Conservation (phyloP, 2,329 filamentous ascomycete genomes). For the Ceratocystis cubensis region DNA sequence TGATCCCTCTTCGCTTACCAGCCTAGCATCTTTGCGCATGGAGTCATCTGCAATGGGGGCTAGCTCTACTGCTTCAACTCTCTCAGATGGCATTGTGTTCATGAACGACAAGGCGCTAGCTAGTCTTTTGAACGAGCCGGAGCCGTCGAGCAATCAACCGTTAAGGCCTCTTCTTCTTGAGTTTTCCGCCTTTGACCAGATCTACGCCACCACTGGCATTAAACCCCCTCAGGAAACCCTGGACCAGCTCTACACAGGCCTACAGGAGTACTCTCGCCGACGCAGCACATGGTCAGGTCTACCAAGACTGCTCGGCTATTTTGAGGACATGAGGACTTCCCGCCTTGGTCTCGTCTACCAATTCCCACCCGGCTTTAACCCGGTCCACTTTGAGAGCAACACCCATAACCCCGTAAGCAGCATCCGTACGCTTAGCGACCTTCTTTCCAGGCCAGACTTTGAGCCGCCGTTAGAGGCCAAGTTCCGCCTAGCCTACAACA, state of each 20-base stretch:
- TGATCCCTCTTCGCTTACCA: conserved; percentile 41
- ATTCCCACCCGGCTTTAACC: conserved; percentile 48
- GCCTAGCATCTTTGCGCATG: conserved; percentile 26
- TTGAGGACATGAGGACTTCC: conserved; percentile 58
- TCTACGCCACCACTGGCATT: conserved; percentile 50
- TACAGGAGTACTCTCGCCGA: conserved; percentile 30
- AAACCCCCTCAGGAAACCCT: conserved; percentile 53
- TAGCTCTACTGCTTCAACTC: neutral
- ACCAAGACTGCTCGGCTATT: conserved; percentile 53
- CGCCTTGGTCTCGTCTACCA: conserved; percentile 65
- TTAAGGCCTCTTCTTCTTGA: conserved; percentile 50
- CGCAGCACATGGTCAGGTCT: conserved; percentile 48
- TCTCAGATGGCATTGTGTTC: conserved; percentile 27
- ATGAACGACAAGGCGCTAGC: conserved; percentile 35
- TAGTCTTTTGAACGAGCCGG: conserved; percentile 10
- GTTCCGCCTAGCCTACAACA: conserved; percentile 60
- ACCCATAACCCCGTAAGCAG: conserved; percentile 40
- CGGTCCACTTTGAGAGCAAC: conserved; percentile 2
- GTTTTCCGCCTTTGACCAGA: conserved; percentile 52
- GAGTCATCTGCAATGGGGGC: conserved; percentile 11
- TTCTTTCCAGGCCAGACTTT: conserved; percentile 40
- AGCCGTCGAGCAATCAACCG: neutral
- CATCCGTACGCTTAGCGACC: conserved; percentile 41
- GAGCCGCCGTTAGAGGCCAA: conserved; percentile 62
- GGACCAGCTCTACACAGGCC: conserved; percentile 47